These are phyloP conservation scores for Immersiella caudata DNA, from an alignment of 495 filamentous ascomycete species.

Conservation along the genomic window DNA sequence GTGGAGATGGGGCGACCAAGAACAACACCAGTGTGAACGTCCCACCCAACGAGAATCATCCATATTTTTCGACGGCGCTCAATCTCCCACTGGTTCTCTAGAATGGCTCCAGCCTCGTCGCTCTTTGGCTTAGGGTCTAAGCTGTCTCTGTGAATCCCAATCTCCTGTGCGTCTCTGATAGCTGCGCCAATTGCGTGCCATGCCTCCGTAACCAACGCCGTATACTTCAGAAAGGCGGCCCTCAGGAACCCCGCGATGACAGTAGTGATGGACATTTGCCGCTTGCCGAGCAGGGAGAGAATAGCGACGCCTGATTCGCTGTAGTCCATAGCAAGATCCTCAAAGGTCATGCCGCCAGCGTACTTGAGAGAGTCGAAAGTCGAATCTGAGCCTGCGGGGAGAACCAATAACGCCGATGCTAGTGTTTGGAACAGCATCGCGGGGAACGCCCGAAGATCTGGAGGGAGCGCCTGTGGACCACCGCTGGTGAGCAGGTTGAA, in stretches of 20 bases:
- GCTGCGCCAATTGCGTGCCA: slow-evolving; percentile 63
- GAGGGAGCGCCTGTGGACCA: slow-evolving; percentile 46
- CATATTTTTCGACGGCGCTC: slow-evolving; percentile 58
- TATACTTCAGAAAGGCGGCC: slow-evolving; percentile 52
- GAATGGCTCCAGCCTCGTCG: slow-evolving; percentile 45
- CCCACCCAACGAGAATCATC: slow-evolving; percentile 61
- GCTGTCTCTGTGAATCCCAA: slow-evolving; percentile 59
- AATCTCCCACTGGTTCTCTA: slow-evolving; percentile 57
- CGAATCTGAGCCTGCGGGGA: slow-evolving; percentile 50
- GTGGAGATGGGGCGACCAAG: slow-evolving; percentile 61
- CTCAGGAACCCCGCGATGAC: slow-evolving; percentile 60
- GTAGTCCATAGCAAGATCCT: slow-evolving; percentile 60
- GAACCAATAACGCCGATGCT: slow-evolving; percentile 56
- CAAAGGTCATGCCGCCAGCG: slow-evolving; percentile 61
- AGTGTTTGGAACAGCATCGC: slow-evolving; percentile 60
- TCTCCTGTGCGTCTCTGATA: slow-evolving; percentile 65
- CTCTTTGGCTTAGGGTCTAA: slow-evolving; percentile 42
- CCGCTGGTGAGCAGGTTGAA: slow-evolving; percentile 46
- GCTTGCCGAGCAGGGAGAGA: slow-evolving; percentile 56
- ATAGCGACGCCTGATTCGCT: slow-evolving; percentile 59
- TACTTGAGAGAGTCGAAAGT: slow-evolving; percentile 57
- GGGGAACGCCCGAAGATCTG: slow-evolving; percentile 55
- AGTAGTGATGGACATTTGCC: slow-evolving; percentile 55
- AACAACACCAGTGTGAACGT: slow-evolving; percentile 61
- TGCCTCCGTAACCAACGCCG: slow-evolving; percentile 53